Base-by-base conservation (phyloP, 805 yeast genomes). In the Scheffersomyces coipomensis region DNA sequence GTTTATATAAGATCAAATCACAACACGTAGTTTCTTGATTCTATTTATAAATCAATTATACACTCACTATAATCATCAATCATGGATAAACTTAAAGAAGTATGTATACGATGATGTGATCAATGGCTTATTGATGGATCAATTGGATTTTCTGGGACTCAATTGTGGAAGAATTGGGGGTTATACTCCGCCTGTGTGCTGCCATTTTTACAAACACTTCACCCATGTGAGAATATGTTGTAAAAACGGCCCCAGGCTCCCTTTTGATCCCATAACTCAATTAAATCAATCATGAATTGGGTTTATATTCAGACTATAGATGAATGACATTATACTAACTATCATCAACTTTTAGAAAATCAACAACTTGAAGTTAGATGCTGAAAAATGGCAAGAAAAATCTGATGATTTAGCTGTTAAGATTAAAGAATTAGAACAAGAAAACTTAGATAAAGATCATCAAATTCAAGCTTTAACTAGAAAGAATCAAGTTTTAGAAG, bases 331-430 rank as follows among this genome's bases (percentile, higher is more conserved):
- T 29, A 15, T 22, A 22, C 15, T 18, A 17, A 22, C 11, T 22
- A 22, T 22, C 7, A 7, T 22, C 25, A 7, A 5, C 11, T 29
- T 29, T 11, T 48, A 87, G 95, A 89, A 88, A 79, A 75, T 89
- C 73, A 83, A 74, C 76, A 82, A 82, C 69, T 81, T 93, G 67
- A 90, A 91, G 72, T 75, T 87, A 57, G 98, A 93, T 64, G 91
- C 96, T 52, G 99, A 93, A 74, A 75, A 84, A 56, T 95, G 99
- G 88, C 97, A 91, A 75, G 97, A 88, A 66, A 88, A 89, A 75
- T 83, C 93, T 45, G 99, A 93, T 60, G 96, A 87, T 56, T 78
- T 86, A 56, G 69, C 81, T 45, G 81, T 76, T 48, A 83, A 82
- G 64, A 81, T 86, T 71, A 93, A 90, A 77, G 84, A 76, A 60